Percentiles rank a stretch among this genome's conserved stretches.
phyloP scores from a whole-genome alignment of 2,329 filamentous ascomycete genomes.

The Penicillium aurantiogriseum region DNA sequence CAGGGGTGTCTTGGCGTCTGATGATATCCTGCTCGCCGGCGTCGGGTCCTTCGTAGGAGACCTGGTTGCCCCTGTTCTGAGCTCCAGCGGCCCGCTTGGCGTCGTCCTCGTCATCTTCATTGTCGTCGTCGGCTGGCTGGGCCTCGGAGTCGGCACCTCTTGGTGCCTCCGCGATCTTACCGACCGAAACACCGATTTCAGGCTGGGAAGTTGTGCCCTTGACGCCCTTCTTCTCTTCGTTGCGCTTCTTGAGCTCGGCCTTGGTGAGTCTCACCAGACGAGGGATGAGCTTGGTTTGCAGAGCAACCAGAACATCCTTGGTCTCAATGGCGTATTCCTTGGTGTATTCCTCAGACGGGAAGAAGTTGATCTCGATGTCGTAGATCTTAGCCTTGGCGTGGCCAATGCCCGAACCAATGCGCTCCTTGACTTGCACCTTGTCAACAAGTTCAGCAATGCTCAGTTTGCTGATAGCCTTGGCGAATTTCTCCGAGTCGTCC shows the following conservation, averaged over 20 bases:
- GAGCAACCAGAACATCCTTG: conserved; percentile 71
- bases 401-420: conserved; percentile 67
- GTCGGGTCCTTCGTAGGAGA: conserved; percentile 89
- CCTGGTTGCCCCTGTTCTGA: conserved; percentile 73
- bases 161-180: conserved; percentile 53
- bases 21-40: conserved; percentile 84
- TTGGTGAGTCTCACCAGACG: conserved; percentile 68
- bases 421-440: conserved; percentile 75
- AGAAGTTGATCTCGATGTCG: conserved; percentile 77
- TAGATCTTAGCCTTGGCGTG: conserved; percentile 78
- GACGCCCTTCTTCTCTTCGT: conserved; percentile 54
- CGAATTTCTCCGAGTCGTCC: conserved; percentile 72
- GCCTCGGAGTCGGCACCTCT: conserved; percentile 52
- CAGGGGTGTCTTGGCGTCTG: conserved; percentile 59
- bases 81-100: conserved; percentile 59
- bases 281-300: conserved; percentile 78
- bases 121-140: conserved; percentile 66
- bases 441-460: conserved; percentile 82
- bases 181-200: conserved; percentile 66
- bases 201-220: conserved; percentile 69
- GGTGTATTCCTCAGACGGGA: conserved; percentile 77
- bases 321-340: conserved; percentile 80
- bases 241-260: conserved; percentile 77
- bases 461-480: conserved; percentile 86
- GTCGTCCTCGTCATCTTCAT: conserved; percentile 76